Conservation (phyloP, 169 alveolate species). For the Eimeria falciformis region DNA sequence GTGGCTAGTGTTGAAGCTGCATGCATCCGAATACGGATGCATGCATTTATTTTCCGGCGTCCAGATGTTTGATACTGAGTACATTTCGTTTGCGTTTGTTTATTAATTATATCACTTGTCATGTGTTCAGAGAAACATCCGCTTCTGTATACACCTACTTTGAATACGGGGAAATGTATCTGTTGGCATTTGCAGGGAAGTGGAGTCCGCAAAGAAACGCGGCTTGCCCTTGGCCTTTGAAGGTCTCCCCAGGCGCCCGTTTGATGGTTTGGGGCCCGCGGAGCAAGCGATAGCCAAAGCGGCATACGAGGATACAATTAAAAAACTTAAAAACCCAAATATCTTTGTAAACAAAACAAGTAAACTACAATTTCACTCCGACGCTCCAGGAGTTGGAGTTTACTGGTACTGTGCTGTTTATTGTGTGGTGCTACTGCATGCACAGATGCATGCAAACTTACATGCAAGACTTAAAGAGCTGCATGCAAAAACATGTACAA, state of each 20-base stretch:
- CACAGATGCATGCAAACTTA: background rate
- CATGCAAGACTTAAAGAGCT: background rate
- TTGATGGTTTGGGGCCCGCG: background rate
- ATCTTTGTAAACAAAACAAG: background rate
- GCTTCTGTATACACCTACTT: too few relatives aligned
- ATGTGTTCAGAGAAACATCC: too few relatives aligned
- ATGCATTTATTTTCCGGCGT: too few relatives aligned
- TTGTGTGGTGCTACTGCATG: constrained; percentile 7
- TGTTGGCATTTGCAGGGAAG: background rate
- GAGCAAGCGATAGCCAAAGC: background rate
- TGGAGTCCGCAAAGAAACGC: background rate
- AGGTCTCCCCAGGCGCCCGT: background rate
- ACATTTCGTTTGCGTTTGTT: too few relatives aligned
- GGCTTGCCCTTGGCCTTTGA: background rate
- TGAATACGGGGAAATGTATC: too few relatives aligned
- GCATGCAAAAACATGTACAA: background rate
- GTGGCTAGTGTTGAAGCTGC: too few relatives aligned
- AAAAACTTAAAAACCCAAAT: constrained; percentile 5
- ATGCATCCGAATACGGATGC: too few relatives aligned
- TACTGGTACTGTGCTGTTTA: too few relatives aligned
- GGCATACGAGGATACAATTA: background rate
- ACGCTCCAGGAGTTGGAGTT: too few relatives aligned
- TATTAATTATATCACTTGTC: too few relatives aligned
- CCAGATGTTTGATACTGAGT: too few relatives aligned
- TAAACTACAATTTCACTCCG: background rate